Percentiles rank a stretch among this genome's conserved stretches.
phyloP scores from a whole-genome alignment of 345 rosid genomes.

The Eucalyptus camaldulensis region DNA sequence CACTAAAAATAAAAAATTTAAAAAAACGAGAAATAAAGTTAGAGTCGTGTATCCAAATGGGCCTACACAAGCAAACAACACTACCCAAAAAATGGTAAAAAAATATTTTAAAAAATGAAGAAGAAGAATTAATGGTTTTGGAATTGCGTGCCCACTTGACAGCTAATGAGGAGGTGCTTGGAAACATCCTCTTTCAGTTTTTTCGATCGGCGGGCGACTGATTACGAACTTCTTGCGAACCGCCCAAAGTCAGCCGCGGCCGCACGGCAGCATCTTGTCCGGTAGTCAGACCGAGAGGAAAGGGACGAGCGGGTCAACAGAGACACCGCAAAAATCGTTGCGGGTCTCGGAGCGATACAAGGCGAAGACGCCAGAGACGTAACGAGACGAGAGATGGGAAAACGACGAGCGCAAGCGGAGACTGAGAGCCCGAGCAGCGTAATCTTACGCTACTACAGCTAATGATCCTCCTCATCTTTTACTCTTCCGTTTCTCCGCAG shows the following conservation, averaged over 20 bases:
- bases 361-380: not conserved
- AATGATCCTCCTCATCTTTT: not conserved
- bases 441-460: not conserved
- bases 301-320: not conserved
- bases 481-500: not conserved
- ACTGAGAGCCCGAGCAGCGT: not conserved
- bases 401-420: not conserved
- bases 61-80: not conserved
- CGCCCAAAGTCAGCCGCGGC: not conserved
- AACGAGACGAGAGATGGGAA: not conserved
- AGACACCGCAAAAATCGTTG: not conserved
- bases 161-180: not conserved
- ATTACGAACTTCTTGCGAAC: not conserved
- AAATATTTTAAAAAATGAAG: not conserved
- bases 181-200: not conserved
- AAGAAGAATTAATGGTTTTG: not conserved
- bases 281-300: not conserved
- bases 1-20: too few relatives aligned
- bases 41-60: not conserved
- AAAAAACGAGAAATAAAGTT: not conserved
- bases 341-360: not conserved
- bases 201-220: not conserved
- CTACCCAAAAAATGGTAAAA: not conserved
- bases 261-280: not conserved
- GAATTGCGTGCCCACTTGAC: not conserved